Evolutionary conservation across 257 asterid genomes (phyloP), one percentile per base, ranked within the genome.

Genomic region (Capsicum rhomboideum): DNA sequence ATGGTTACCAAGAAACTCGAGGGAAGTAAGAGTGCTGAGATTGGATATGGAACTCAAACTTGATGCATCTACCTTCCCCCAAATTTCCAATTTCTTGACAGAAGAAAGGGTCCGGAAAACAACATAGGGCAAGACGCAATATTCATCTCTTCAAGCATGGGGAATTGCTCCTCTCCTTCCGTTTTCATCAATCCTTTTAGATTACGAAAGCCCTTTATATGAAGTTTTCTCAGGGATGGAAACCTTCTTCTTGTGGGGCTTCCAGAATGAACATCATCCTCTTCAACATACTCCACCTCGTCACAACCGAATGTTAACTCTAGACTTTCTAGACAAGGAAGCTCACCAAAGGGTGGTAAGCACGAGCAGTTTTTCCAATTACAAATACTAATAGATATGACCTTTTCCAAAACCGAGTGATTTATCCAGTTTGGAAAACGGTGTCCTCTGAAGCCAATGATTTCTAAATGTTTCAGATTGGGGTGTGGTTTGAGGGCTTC

Each of bases 101-200:
- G 63, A 55, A 58, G 64, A 1, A 1, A n/a, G 66, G 66, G 66
- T n/a, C 2, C 14, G 66, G n/a, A 55, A 55, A 55, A 55, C 63
- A 55, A 55, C 21, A 58, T n/a, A 58, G 64, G 64, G 29, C 64
- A n/a, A 0, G 4, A 0, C 1, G 1, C 0, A 56, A 10, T n/a
- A 0, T 0, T 1, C 1, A 58, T 58, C 66, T 58, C 0, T 58
- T 59, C 34, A 59, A 59, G 68, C 68, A 23, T 14, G 1, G 34
- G 18, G 9, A 59, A 23, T 59, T 23, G 68, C 34, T 10, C 4
- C 11, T 23, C 68, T 59, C 68, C 34, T 23, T 59, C 68, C 0
- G 9, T 59, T 59, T 59, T 59, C 68, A 59, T 2, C 68, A 59
- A 59, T 59, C 68, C 68, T 59, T 23, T 59, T 3, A 59, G 34